Evolutionary conservation across 2,329 filamentous ascomycete genomes (phyloP), one percentile per base, ranked within the genome.

Genomic region (Thermoascus crustaceus): DNA sequence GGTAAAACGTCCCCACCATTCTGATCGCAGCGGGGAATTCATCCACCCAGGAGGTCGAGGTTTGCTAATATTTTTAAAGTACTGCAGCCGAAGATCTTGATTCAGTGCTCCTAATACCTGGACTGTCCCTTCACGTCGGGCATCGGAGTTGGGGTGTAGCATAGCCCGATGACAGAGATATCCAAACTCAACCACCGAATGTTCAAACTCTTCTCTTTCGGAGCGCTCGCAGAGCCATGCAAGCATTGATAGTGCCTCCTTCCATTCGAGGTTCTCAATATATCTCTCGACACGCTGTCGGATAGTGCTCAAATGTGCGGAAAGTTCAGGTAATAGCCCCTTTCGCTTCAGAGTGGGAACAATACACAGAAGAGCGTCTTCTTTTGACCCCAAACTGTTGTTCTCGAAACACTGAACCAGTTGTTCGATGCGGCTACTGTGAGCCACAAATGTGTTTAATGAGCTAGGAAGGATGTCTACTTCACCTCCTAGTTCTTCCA

Each of bases 301-400:
- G 4, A 54, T 20, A 1, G 22, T 36, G 1, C 7, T 2, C 0
- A 38, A 46, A 14, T 55, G 43, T 1, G 42, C 53, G 1, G 47
- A 25, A 5, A 58, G 40, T 2, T 42, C 25, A 5, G 54, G 55
- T 3, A 58, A 26, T 6, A 54, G 27, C 1, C 14, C 4, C 3
- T 25, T 34, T 2, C 38, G 10, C 23, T 32, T 47, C 2, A 58
- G 13, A 3, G 44, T 43, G 0, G 55, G 55, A n/a, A 59, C 38
- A 14, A 57, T 50, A 27, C 57, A 59, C 8, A 58, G 23, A 5
- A 59, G 35, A 14, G 53, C 56, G 34, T 60, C 57, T 29, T 58
- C 52, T 5, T 45, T 38, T 3, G 53, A 48, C 0, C 56, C 57
- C 5, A 60, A 24, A 2, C 33, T 24, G 9, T 36, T 35, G 0